Evolutionary conservation across 2,329 filamentous ascomycete species (phyloP).

Genomic region (Byssoonygena ceratinophila): DNA sequence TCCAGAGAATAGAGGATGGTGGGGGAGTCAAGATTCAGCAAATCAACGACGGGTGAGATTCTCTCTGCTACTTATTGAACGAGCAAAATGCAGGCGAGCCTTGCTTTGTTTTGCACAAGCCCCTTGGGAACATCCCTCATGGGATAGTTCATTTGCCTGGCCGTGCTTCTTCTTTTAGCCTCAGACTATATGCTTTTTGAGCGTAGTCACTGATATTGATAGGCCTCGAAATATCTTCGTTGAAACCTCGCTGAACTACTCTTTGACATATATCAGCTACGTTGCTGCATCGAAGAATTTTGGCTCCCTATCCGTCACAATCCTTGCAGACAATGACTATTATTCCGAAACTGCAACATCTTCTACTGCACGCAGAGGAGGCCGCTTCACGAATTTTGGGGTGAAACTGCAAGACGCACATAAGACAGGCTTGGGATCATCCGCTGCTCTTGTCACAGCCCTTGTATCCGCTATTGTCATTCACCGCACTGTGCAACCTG

Average conservation of each 20-base stretch:
- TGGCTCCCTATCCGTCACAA: constrained; percentile 62
- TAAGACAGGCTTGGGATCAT: constrained; percentile 93
- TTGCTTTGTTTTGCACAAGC: not conserved
- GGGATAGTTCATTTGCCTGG: not conserved
- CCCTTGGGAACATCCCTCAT: not conserved
- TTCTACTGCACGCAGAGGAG: constrained; percentile 26
- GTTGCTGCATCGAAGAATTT: constrained; percentile 45
- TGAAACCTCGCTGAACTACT: constrained; percentile 80
- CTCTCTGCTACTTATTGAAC: constrained; percentile 46
- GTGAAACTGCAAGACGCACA: constrained; percentile 67
- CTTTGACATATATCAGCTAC: constrained; percentile 62
- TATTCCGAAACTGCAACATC: constrained; percentile 60
- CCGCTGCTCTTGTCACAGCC: constrained; percentile 82
- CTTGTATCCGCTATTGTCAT: constrained; percentile 49
- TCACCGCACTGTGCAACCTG: constrained; percentile 35
- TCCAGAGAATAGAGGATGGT: constrained; percentile 56
- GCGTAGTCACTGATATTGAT: constrained; percentile 8
- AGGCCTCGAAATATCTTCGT: constrained; percentile 70
- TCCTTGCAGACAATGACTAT: constrained; percentile 92
- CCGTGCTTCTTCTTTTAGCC: constrained; percentile 31
- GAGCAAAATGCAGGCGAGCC: not conserved
- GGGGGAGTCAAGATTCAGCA: constrained; percentile 77
- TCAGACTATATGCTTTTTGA: constrained; percentile 10
- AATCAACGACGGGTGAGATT: constrained; percentile 39
- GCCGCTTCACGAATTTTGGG: constrained; percentile 65